Base-by-base conservation (phyloP, 148 eudicot genomes). In the Pharnaceum exiguum region DNA sequence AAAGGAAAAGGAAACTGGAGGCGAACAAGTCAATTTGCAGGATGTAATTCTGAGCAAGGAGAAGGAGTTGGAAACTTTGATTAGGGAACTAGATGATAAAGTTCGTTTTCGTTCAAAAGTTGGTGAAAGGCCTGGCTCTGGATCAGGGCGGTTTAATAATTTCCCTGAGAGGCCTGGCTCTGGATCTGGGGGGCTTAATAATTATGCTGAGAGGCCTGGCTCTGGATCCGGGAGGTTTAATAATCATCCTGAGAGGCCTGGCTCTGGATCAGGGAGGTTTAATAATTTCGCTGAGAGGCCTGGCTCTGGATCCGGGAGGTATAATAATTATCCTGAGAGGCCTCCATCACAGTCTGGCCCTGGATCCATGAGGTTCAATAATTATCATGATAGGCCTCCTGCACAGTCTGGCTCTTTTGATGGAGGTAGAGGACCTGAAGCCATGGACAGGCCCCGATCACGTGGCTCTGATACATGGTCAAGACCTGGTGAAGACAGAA, bases 401-500 rank as follows among this genome's bases (percentile, higher is more conserved):
- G 76, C 85, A 60, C 80, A 61, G 55, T 74, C 83, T 26, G 91
- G 83, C 28, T 40, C 80, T 30, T 68, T 63, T 74, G 78, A 82
- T 47, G 89, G 81, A 43, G 66, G 66, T 19, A 75, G 90, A 57
- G 78, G 66, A 65, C 45, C 52, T 8, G 96, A 87, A 38, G 51
- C 46, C 39, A 71, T 67, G 75, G 96, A 85, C 13, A 88, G 94
- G 83, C 90, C 93, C 71, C 80, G 79, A 7, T 91, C 97, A 18
- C 90, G 82, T 62, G 97, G 95, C 36, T 57, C 70, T 39, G 87
- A 87, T 71, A 31, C 65, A 55, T 80, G 87, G 90, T 13, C 78
- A 37, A 70, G 90, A 70, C 86, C 71, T 33, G 72, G 72, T 60
- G 97, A 89, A 45, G 87, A 77, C 33, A 72, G 94, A 76, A 81